Conservation (phyloP, 257 asterid genomes). For the Dorcoceras hygrometricum region DNA sequence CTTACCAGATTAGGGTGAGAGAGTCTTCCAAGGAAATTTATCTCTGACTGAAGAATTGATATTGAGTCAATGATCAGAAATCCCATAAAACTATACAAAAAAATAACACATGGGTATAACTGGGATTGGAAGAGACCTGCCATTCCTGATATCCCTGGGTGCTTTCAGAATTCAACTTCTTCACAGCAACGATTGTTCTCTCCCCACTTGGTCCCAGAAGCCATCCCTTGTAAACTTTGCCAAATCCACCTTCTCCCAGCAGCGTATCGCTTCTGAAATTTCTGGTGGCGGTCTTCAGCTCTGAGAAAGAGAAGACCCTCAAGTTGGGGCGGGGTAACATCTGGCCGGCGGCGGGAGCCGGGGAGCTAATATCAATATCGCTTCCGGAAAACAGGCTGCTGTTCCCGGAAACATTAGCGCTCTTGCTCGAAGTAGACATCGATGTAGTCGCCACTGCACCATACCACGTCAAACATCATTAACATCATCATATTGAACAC, state of each 20-base stretch:
- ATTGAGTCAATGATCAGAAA: background rate
- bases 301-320: slow-evolving; percentile 54
- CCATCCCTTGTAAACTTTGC: slow-evolving; percentile 91
- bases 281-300: slow-evolving; percentile 64
- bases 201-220: slow-evolving; percentile 36
- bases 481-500: background rate
- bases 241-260: slow-evolving; percentile 96
- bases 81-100: background rate
- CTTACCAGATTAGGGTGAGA: slow-evolving; percentile 81
- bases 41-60: slow-evolving; percentile 55
- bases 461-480: background rate
- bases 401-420: slow-evolving; percentile 25
- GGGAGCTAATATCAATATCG: slow-evolving; percentile 25
- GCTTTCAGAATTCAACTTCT: slow-evolving; percentile 68
- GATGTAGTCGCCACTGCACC: slow-evolving; percentile 3
- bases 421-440: slow-evolving; percentile 12
- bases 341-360: slow-evolving; percentile 27
- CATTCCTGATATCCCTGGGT: slow-evolving; percentile 77
- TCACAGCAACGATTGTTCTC: slow-evolving; percentile 65
- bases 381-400: slow-evolving; percentile 36
- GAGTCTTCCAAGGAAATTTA: slow-evolving; percentile 76
- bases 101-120: background rate
- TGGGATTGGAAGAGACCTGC: slow-evolving; percentile 45
- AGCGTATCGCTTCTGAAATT: slow-evolving; percentile 68
- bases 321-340: slow-evolving; percentile 58